Base-by-base conservation (phyloP, 2,329 filamentous ascomycete genomes). In the Pseudocercospora crystallina region DNA sequence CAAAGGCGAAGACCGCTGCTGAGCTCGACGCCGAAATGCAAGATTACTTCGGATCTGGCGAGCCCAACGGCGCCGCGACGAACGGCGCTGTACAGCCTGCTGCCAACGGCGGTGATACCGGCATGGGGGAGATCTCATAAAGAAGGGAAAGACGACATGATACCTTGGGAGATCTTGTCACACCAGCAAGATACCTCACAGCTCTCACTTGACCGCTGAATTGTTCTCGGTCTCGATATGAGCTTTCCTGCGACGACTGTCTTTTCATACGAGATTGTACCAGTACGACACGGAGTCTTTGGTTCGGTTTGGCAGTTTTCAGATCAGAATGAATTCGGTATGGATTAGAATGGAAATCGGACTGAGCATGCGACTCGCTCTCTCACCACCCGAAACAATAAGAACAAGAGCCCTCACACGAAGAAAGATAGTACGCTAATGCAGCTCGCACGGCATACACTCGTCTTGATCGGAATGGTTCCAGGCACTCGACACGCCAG, bases 1-100 rank as follows among this genome's bases (percentile, higher is more conserved):
- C 65, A 78, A 95, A 83, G 73, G 74, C 79, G 76, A 97, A 97
- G 87, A 95, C 90, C 0, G 84, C 87, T 1, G 92, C 96, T 69
- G 91, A 99, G 76, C 84, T 99, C 20, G 94, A 99, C 70, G 90
- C 89, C 4, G 94, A 99, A 72, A 99, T 99, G 94, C 85, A 84
- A 14, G 94, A 97, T 72, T 99, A 99, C 76, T 97, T 95, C 69
- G 83, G 79, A 46, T 69, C 70, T 29, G 74, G 73, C 45, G 71
- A 69, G 10, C 72, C 72, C 46, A 67, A 64, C 36, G 72, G 69
- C 53, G 74, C 75, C 49, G 68, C 73, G 4, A 69, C 71, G 37
- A 76, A 73, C 54, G 75, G 73, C 38, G 64, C 66, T 37, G 73
- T 75, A 55, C 73, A 74, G 35, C 70, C 73, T 44, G 77, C 75